These are phyloP conservation scores for Neofusicoccum parvum DNA, from an alignment of 2,329 filamentous ascomycete species.

Conservation along the genomic window DNA sequence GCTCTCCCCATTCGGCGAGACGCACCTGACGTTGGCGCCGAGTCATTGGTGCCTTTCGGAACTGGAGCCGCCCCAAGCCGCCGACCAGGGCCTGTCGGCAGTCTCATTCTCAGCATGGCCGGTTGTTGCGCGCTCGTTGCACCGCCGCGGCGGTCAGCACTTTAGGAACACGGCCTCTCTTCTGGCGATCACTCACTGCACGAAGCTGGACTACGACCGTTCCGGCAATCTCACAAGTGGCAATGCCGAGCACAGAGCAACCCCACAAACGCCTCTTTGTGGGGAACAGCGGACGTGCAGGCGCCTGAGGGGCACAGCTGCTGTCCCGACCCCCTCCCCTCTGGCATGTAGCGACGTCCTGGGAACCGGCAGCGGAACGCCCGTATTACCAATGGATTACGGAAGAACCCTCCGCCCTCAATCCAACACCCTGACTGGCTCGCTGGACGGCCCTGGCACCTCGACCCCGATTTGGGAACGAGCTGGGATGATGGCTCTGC, in stretches of 20 bases:
- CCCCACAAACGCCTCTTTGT: slow-evolving; percentile 19
- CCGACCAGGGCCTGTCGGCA: not conserved
- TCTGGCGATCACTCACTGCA: not conserved
- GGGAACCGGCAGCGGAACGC: too few relatives aligned
- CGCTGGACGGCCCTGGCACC: not conserved
- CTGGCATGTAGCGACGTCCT: too few relatives aligned
- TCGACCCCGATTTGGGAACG: not conserved
- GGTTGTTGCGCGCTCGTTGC: not conserved
- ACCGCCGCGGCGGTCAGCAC: not conserved
- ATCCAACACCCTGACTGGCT: not conserved
- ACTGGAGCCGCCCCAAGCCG: not conserved
- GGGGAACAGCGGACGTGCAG: not conserved
- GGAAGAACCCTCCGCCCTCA: not conserved
- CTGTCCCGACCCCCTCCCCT: not conserved
- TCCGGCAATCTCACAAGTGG: slow-evolving; percentile 2
- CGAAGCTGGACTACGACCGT: not conserved
- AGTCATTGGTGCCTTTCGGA: slow-evolving; percentile 12
- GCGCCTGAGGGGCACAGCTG: not conserved
- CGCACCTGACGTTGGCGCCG: not conserved
- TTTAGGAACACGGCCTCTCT: not conserved
- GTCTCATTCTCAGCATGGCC: not conserved
- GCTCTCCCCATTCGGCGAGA: not conserved
- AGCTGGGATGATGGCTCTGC: not conserved
- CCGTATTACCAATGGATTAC: too few relatives aligned
- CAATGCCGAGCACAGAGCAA: slow-evolving; percentile 8